phyloP scores from a whole-genome alignment of 352 stramenopile genomes.

The Saprolegnia diclina region DNA sequence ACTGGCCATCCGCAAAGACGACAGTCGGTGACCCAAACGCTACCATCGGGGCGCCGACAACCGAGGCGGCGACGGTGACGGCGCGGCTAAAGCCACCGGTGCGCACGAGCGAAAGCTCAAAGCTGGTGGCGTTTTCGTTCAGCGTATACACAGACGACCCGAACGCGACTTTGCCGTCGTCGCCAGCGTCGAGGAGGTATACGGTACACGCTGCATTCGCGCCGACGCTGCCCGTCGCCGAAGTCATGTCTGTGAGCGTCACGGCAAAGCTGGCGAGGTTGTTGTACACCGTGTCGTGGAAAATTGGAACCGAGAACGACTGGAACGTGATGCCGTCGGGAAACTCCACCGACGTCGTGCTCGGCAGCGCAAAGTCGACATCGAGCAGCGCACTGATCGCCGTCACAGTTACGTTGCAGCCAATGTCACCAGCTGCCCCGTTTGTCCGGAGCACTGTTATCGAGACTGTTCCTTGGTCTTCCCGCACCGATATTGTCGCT shows the following conservation, averaged over 20 bases:
- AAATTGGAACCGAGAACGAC: not conserved
- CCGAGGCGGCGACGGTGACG: not conserved
- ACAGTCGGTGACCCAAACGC: not conserved
- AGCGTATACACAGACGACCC: not conserved
- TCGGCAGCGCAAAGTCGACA: not conserved
- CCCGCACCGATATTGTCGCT: slow-evolving; percentile 23
- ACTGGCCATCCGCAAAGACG: slow-evolving; percentile 8
- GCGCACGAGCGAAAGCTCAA: not conserved
- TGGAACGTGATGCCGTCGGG: not conserved
- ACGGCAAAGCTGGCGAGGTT: not conserved
- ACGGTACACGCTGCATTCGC: not conserved
- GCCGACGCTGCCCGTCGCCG: not conserved
- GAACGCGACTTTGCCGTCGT: slow-evolving; percentile 11
- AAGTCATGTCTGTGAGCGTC: not conserved
- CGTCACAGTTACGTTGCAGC: slow-evolving; percentile 22
- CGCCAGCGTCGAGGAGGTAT: slow-evolving; percentile 4
- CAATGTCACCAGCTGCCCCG: slow-evolving; percentile 38
- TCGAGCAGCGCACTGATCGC: not conserved
- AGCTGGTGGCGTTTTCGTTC: not conserved
- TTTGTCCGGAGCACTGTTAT: slow-evolving; percentile 32
- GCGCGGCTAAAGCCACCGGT: not conserved
- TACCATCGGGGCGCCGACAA: not conserved
- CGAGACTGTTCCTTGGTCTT: slow-evolving; percentile 30
- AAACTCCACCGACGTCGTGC: not conserved
- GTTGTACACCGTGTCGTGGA: slow-evolving; percentile 2